Evolutionary conservation across 768 basidiomycete genomes (phyloP).

Genomic region (Postia placenta): DNA sequence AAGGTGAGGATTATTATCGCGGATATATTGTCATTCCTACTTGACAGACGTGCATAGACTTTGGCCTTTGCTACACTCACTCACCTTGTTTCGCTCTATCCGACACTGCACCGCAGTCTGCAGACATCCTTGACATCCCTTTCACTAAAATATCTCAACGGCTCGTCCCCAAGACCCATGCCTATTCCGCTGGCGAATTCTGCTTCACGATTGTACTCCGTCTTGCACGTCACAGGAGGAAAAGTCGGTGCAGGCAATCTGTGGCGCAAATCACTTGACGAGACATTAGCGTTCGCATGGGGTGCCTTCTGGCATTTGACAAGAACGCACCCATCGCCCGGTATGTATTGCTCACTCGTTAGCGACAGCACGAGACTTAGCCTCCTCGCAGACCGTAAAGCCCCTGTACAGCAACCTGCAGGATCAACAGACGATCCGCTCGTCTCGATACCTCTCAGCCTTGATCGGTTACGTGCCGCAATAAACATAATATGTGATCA

Average conservation of each 20-base stretch:
- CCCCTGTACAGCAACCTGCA: slow-evolving; percentile 12
- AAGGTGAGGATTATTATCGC: slow-evolving; percentile 36
- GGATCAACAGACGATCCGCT: slow-evolving; percentile 39
- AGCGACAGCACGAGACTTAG: neutral
- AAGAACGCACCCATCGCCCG: slow-evolving; percentile 48
- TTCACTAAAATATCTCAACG: slow-evolving; percentile 50
- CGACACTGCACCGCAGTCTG: slow-evolving; percentile 56
- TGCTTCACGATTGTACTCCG: slow-evolving; percentile 53
- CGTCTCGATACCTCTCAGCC: slow-evolving; percentile 43
- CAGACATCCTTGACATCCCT: slow-evolving; percentile 47
- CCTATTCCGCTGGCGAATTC: slow-evolving; percentile 35
- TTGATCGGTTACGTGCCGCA: slow-evolving; percentile 57
- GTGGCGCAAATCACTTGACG: slow-evolving; percentile 75
- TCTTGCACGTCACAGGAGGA: slow-evolving; percentile 67
- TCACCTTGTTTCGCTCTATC: slow-evolving; percentile 57
- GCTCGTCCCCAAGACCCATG: slow-evolving; percentile 40
- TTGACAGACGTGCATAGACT: slow-evolving; percentile 16
- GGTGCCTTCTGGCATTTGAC: slow-evolving; percentile 51
- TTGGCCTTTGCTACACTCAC: slow-evolving; percentile 43
- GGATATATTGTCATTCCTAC: neutral
- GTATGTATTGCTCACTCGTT: slow-evolving; percentile 21
- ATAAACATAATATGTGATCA: slow-evolving; percentile 47
- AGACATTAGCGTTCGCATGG: slow-evolving; percentile 62
- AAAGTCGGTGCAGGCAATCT: slow-evolving; percentile 66
- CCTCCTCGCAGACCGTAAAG: slow-evolving; percentile 3